A percentile compares a stretch with the other conserved stretches of the same genome.
These are phyloP conservation scores for Dillenia turbinata DNA, from an alignment of 164 flowering plant species.

Conservation along the genomic window DNA sequence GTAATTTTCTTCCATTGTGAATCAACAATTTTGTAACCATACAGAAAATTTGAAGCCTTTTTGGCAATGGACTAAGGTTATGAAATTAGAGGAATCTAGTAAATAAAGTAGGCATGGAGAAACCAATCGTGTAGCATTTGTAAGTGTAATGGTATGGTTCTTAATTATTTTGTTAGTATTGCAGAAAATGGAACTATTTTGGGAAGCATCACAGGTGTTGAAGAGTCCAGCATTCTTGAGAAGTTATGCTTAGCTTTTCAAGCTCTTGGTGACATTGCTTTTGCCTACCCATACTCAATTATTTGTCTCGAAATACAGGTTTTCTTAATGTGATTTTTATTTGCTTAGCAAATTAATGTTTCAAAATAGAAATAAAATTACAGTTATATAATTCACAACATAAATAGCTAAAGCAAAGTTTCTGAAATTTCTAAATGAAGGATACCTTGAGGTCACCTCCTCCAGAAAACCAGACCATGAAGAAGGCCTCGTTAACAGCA, in stretches of 20 bases:
- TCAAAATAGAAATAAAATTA: background rate
- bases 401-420: background rate
- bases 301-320: constrained; percentile 82
- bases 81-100: no score
- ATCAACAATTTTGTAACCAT: no score
- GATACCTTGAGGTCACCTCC: constrained; percentile 73
- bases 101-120: no score
- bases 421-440: constrained; percentile 24
- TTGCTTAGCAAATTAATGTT: background rate
- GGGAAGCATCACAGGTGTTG: constrained; percentile 57
- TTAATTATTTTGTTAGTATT: background rate
- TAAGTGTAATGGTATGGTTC: no score
- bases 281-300: constrained; percentile 64
- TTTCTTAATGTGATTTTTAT: background rate
- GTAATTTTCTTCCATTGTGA: constrained; percentile 15
- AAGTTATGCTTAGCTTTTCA: constrained; percentile 53
- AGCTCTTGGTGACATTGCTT: constrained; percentile 85
- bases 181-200: constrained; percentile 56
- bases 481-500: constrained; percentile 52
- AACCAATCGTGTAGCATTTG: no score
- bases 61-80: no score
- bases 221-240: constrained; percentile 22
- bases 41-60: no score
- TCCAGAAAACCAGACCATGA: constrained; percentile 62
- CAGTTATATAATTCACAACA: constrained; percentile 1